These are phyloP conservation scores for Leishmania mexicana DNA, from an alignment of 208 protist genomes.

Conservation along the genomic window DNA sequence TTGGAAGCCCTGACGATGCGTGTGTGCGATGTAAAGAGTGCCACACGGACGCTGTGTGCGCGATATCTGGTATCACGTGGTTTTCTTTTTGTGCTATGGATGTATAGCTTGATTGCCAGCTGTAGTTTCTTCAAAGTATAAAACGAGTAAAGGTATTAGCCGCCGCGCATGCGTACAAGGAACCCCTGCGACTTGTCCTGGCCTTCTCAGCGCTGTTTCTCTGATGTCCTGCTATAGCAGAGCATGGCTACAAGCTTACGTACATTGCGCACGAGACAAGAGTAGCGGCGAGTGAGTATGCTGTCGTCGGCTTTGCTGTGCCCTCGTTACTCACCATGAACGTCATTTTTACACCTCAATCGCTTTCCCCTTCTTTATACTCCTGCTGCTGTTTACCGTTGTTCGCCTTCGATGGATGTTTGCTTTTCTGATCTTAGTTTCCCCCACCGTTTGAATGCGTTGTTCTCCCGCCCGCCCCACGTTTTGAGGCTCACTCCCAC, in stretches of 20 bases:
- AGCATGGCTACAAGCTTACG: background rate
- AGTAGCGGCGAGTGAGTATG: background rate
- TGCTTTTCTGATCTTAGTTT: background rate
- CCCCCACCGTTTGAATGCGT: background rate
- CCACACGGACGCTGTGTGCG: background rate
- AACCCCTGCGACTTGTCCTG: background rate
- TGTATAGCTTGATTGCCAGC: background rate
- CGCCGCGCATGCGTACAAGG: background rate
- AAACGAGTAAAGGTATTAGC: background rate
- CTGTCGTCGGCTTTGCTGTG: background rate
- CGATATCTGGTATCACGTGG: background rate
- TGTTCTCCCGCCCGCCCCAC: background rate
- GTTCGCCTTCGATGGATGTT: background rate
- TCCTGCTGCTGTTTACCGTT: background rate
- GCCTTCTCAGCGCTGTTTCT: background rate
- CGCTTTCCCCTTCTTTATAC: background rate
- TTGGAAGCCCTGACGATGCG: background rate
- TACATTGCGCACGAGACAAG: too few relatives aligned
- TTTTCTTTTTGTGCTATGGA: background rate
- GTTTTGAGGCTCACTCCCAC: background rate
- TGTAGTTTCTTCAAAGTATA: background rate
- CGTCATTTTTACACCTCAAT: background rate
- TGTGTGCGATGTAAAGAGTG: background rate
- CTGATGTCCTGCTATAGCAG: background rate
- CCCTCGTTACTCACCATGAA: background rate